phyloP scores from a whole-genome alignment of 208 protist species.

The Trypanosoma congolense region DNA sequence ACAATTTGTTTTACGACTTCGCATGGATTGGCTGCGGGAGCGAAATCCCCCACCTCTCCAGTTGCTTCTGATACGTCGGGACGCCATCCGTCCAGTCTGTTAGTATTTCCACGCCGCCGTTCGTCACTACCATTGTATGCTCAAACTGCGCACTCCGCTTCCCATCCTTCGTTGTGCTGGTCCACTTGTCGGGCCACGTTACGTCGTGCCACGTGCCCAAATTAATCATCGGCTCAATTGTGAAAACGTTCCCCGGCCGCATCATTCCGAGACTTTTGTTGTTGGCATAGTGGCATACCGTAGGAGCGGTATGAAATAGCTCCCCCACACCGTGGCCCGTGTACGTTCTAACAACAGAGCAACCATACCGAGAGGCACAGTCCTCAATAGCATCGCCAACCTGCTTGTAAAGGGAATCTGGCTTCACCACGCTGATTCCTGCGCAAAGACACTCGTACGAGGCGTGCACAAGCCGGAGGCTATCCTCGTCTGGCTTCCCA shows the following conservation, averaged over 20 bases:
- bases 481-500: constrained; percentile 71
- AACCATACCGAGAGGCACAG: constrained; percentile 53
- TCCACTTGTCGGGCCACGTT: constrained; percentile 96
- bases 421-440: constrained; percentile 73
- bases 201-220: constrained; percentile 88
- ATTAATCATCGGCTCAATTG: constrained; percentile 99
- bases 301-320: constrained; percentile 91
- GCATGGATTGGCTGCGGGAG: constrained; percentile 4
- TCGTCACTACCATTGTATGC: constrained; percentile 95
- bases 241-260: constrained; percentile 94
- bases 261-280: constrained; percentile 91
- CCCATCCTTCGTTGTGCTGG: constrained; percentile 92
- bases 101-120: constrained; percentile 81
- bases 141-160: constrained; percentile 98
- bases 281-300: constrained; percentile 89
- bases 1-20: neutral
- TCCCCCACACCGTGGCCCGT: constrained; percentile 92
- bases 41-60: constrained; percentile 59
- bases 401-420: constrained; percentile 79
- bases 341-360: constrained; percentile 82
- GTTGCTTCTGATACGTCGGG: constrained; percentile 85
- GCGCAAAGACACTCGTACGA: constrained; percentile 81
- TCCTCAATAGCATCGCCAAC: constrained; percentile 84
- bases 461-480: constrained; percentile 74
- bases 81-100: constrained; percentile 82